phyloP scores from a whole-genome alignment of 2,329 filamentous ascomycete genomes.

The Neoarthrinium moseri region DNA sequence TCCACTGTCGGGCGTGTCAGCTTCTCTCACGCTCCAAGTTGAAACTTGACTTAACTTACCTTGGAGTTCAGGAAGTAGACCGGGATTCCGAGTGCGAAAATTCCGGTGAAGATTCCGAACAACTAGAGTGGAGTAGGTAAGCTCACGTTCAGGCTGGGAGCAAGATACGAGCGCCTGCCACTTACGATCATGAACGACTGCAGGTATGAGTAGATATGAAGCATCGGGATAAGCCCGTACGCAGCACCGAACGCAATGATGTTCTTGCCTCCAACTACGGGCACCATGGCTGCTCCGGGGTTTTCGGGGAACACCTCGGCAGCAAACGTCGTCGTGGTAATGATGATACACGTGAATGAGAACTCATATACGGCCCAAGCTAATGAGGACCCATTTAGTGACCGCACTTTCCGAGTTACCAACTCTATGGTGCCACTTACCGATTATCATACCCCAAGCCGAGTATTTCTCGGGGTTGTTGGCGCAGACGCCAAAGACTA shows the following conservation, averaged over 20 bases:
- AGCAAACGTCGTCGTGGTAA: slow-evolving; percentile 30
- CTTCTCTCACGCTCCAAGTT: no score
- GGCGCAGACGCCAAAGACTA: slow-evolving; percentile 16
- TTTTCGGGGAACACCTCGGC: slow-evolving; percentile 32
- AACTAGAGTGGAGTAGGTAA: neutral
- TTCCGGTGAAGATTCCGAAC: slow-evolving; percentile 14
- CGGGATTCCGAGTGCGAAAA: slow-evolving; percentile 19
- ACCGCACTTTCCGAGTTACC: neutral
- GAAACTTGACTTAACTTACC: neutral
- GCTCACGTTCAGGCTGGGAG: neutral
- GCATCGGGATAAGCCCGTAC: slow-evolving; percentile 30
- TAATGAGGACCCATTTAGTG: slow-evolving; percentile 21
- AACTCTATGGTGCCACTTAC: slow-evolving; percentile 1
- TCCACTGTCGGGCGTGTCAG: neutral
- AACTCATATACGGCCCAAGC: slow-evolving; percentile 26
- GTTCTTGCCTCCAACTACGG: slow-evolving; percentile 32
- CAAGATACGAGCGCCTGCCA: neutral
- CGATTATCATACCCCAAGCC: slow-evolving; percentile 5
- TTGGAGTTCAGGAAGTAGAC: slow-evolving; percentile 19
- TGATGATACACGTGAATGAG: slow-evolving; percentile 26
- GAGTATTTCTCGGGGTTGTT: slow-evolving; percentile 13
- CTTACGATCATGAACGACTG: slow-evolving; percentile 15
- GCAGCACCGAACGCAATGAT: slow-evolving; percentile 30
- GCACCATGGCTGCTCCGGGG: slow-evolving; percentile 30
- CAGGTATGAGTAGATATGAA: slow-evolving; percentile 16